Base-by-base conservation (phyloP, 305 asterid species). In the Fraxinus xanthoxyloides region DNA sequence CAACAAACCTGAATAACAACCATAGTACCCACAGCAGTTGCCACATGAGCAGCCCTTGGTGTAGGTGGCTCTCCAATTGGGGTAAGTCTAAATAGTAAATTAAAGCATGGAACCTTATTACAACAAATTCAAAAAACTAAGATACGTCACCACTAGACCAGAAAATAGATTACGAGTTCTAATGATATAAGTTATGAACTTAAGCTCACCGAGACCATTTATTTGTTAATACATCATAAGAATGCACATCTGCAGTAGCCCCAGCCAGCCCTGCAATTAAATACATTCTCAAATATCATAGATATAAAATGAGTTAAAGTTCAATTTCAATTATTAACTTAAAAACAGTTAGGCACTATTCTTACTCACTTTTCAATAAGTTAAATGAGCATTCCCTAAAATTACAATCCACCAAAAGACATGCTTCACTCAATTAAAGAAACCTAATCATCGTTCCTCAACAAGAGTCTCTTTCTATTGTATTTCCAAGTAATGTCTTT, bases 61-160 rank as follows among this genome's bases (percentile, higher is more conserved):
- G 99, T 92, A 83, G 99, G 98, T 84, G 99, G 99, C 87, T 96
- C 99, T 81, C 99, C 99, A 83, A 92, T 89, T 79, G 99, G 99
- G 83, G 94, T 90, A 74, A 96, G 82, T 87, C 99, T 96, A 90
- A 73, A 86, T 56, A 74, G 9, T 69, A 13, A 79, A 81, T 80
- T 73, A 70, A 78, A 81, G 81, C 72, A 8, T 65, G 32, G 30
- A 21, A 21, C 83, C 31, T 48, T 85, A 63, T 67, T 69, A 80
- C 24, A 54, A 78, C 72, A 63, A 32, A 61, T 46, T 31, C 77
- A 76, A 28, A 51, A 51, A 65, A 36, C 79, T 69, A 82, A 75
- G 79, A 81, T 78, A 28, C 59, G 54, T 76, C 63, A 78, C 38
- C 48, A 75, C 32, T 48, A 76, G 6, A 69, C 21, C 23, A 30